Conservation (phyloP, 352 stramenopile genomes). For the Pythium sukuiense region DNA sequence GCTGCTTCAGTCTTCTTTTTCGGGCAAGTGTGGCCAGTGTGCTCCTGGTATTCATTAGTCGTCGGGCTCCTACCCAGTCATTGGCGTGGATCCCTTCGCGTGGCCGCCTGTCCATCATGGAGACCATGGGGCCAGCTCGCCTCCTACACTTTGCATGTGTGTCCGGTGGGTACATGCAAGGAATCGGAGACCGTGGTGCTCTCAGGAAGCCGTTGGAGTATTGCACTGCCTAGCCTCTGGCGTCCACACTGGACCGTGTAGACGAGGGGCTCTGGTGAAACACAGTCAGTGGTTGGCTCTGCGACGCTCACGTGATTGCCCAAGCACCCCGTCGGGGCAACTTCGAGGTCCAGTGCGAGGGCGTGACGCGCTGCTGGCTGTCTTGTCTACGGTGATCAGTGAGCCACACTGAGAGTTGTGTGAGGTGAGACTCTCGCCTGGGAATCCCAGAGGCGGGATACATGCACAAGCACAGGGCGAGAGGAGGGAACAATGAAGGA, state of each 20-base stretch:
- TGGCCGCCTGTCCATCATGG: neutral
- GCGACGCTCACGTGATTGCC: neutral
- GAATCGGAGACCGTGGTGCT: too few species aligned
- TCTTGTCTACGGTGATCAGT: neutral
- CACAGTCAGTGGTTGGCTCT: neutral
- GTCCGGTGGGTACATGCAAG: neutral
- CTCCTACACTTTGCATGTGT: neutral
- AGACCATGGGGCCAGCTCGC: neutral
- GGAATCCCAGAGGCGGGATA: slow-evolving; percentile 10
- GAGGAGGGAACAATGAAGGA: neutral
- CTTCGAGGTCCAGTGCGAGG: neutral
- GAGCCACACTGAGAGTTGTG: too few species aligned
- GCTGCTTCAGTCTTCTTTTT: slow-evolving; percentile 17
- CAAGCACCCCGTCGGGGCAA: neutral
- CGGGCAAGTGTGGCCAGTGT: neutral
- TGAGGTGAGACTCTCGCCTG: too few species aligned
- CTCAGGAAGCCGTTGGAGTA: too few species aligned
- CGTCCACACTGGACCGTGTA: neutral
- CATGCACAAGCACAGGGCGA: neutral
- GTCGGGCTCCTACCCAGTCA: slow-evolving; percentile 7
- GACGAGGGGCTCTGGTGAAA: neutral
- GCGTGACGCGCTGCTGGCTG: neutral
- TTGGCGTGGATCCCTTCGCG: neutral
- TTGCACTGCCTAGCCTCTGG: too few species aligned
- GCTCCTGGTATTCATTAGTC: slow-evolving; percentile 20